phyloP scores from a whole-genome alignment of 2,329 filamentous ascomycete genomes.

The Berkeleyomyces basicola region DNA sequence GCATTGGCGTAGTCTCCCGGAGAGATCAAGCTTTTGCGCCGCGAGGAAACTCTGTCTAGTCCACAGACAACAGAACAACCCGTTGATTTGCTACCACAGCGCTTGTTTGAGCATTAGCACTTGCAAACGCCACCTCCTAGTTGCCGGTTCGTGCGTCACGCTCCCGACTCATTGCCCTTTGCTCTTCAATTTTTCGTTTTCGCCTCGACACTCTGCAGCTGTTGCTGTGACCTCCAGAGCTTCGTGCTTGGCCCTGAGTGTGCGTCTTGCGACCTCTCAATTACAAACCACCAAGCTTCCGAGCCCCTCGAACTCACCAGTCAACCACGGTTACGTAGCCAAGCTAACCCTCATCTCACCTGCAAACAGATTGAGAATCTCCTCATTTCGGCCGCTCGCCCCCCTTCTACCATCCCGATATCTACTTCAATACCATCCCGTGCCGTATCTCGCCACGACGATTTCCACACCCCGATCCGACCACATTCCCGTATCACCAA shows the following conservation, averaged over 20 bases:
- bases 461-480: not conserved
- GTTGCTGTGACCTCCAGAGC: not conserved
- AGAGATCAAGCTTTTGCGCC: constrained; percentile 8
- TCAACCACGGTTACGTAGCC: not conserved
- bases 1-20: constrained; percentile 10
- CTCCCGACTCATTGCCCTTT: not conserved
- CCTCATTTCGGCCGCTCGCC: not conserved
- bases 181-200: not conserved
- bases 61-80: not conserved
- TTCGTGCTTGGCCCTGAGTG: not conserved
- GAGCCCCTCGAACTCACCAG: not conserved
- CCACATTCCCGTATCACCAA: not conserved
- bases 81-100: not conserved
- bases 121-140: constrained; percentile 7
- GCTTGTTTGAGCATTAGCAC: not conserved
- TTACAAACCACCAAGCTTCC: not conserved
- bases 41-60: not conserved
- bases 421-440: not conserved
- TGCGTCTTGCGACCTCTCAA: not conserved
- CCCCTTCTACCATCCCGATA: not conserved
- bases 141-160: not conserved
- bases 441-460: not conserved
- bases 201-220: not conserved
- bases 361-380: not conserved
- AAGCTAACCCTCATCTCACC: not conserved